Conservation (phyloP, 306 rosid species). For the Cercis canadensis region DNA sequence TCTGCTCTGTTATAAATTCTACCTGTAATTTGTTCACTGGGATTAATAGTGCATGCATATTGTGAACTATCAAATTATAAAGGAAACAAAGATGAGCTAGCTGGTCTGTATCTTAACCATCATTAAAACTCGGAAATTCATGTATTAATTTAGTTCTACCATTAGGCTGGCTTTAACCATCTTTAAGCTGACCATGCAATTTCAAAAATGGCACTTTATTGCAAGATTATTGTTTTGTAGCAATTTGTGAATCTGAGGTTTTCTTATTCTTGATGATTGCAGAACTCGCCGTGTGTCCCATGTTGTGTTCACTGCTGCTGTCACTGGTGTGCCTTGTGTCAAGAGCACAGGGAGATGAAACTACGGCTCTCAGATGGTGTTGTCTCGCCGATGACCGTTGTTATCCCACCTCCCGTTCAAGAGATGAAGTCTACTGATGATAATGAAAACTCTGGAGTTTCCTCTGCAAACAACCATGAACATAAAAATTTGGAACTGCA, state of each 20-base stretch:
- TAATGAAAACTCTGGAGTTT: constrained; percentile 47
- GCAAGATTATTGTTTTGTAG: background rate
- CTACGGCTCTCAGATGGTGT: constrained; percentile 70
- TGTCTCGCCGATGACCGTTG: constrained; percentile 74
- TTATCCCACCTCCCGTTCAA: constrained; percentile 86
- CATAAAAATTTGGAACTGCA: constrained; percentile 87
- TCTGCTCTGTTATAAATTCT: too few relatives aligned
- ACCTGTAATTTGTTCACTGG: too few relatives aligned
- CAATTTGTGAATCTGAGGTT: background rate
- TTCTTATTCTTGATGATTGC: constrained; percentile 35
- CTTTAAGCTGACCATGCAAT: too few relatives aligned
- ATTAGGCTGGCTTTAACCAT: too few relatives aligned
- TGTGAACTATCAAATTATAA: too few relatives aligned
- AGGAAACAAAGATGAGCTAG: too few relatives aligned
- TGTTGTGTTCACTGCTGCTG: constrained; percentile 94
- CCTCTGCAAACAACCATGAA: constrained; percentile 57
- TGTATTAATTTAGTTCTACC: too few relatives aligned
- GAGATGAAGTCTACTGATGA: constrained; percentile 72
- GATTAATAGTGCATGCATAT: too few relatives aligned
- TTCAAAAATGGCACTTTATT: too few relatives aligned
- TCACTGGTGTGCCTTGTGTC: constrained; percentile 98
- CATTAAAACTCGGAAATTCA: too few relatives aligned
- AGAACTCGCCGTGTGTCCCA: constrained; percentile 90
- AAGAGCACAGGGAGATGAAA: constrained; percentile 97
- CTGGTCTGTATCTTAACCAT: too few relatives aligned